These are phyloP conservation scores for Rhynchosporium agropyri DNA, from an alignment of 2,329 filamentous ascomycete genomes.

Conservation along the genomic window DNA sequence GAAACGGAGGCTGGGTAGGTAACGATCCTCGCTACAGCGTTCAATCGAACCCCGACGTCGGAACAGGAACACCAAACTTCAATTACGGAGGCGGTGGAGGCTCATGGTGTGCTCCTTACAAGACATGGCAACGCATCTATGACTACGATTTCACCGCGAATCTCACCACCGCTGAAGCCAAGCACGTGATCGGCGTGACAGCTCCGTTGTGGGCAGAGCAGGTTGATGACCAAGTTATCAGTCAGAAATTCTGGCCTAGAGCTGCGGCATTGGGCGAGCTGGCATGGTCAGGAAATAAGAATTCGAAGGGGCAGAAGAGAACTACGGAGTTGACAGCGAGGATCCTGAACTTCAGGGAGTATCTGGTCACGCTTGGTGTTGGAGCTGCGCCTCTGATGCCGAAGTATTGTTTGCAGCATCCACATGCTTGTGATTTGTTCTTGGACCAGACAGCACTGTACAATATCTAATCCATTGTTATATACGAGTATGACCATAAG, in stretches of 20 bases:
- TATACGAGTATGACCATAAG: too few relatives aligned
- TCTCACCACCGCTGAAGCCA: conserved; percentile 60
- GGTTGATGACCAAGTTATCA: conserved; percentile 72
- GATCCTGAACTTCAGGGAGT: conserved; percentile 62
- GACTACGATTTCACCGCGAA: conserved; percentile 71
- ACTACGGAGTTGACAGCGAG: conserved; percentile 59
- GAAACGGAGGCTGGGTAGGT: conserved; percentile 72
- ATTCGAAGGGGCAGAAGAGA: conserved; percentile 66
- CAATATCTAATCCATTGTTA: not conserved
- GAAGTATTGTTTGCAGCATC: conserved; percentile 60
- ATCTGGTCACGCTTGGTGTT: conserved; percentile 57
- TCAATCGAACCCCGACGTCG: conserved; percentile 61
- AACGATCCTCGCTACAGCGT: conserved; percentile 61
- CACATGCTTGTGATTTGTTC: conserved; percentile 59
- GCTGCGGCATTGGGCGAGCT: conserved; percentile 73
- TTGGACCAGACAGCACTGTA: conserved; percentile 49
- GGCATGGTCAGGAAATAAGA: conserved; percentile 69
- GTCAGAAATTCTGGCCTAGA: conserved; percentile 75
- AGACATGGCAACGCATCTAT: conserved; percentile 82
- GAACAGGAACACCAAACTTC: conserved; percentile 53
- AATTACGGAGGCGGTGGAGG: conserved; percentile 64
- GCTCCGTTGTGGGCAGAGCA: conserved; percentile 80
- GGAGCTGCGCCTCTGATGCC: conserved; percentile 54
- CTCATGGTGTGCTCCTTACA: conserved; percentile 78
- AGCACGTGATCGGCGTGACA: conserved; percentile 77